These are phyloP conservation scores for Lipomyces lipofer DNA, from an alignment of 805 yeast species.

Conservation along the genomic window DNA sequence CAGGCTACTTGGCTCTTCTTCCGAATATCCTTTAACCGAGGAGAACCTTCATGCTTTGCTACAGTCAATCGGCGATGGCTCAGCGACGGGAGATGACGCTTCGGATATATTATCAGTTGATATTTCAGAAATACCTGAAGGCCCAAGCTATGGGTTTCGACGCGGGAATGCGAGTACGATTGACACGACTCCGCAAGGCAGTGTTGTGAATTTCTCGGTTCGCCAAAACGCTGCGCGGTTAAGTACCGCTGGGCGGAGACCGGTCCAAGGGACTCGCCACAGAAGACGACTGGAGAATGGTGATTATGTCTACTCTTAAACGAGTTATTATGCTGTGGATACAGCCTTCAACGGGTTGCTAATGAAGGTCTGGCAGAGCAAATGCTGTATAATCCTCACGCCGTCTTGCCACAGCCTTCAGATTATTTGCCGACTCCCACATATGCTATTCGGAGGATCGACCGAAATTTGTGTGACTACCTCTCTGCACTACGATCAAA, in stretches of 20 bases:
- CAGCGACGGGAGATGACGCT: neutral
- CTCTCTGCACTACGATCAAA: constrained; percentile 7
- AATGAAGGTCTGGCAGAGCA: constrained; percentile 16
- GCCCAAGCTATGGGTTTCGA: too few relatives aligned
- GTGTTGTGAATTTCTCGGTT: constrained; percentile 22
- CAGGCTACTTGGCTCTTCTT: neutral
- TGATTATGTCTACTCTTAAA: neutral
- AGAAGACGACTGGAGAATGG: constrained; percentile 29
- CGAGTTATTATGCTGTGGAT: neutral
- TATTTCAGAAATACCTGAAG: neutral
- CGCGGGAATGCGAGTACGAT: too few relatives aligned
- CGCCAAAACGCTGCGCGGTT: constrained; percentile 23
- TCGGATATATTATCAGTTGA: constrained; percentile 4
- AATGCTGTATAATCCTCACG: constrained; percentile 30
- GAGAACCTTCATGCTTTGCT: constrained; percentile 27
- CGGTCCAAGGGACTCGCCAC: constrained; percentile 24
- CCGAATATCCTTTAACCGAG: constrained; percentile 26
- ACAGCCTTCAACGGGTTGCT: neutral
- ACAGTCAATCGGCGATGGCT: constrained; percentile 13
- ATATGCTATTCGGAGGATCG: constrained; percentile 26
- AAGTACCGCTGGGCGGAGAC: constrained; percentile 7
- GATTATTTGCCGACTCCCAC: constrained; percentile 25
- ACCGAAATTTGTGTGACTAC: constrained; percentile 14
- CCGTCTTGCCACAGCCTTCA: constrained; percentile 24
- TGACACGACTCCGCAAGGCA: constrained; percentile 28